phyloP scores from a whole-genome alignment of 768 basidiomycete species.

The Trametes meyenii region DNA sequence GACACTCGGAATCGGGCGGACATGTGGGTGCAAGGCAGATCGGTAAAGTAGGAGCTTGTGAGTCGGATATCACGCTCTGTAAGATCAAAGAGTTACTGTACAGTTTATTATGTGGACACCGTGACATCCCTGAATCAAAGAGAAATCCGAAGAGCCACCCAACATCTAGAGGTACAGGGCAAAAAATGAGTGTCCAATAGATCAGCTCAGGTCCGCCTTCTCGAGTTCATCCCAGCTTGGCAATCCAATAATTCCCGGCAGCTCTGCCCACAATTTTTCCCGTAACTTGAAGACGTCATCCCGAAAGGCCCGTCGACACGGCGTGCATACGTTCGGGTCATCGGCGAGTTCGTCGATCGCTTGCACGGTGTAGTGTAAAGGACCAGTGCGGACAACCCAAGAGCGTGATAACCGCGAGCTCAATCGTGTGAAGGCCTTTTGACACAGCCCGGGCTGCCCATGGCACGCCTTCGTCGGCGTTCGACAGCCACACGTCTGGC shows the following conservation, averaged over 20 bases:
- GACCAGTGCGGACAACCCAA: constrained; percentile 54
- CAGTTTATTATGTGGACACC: neutral
- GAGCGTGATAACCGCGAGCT: constrained; percentile 47
- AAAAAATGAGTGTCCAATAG: neutral
- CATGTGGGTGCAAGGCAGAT: constrained; percentile 79
- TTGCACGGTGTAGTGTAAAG: constrained; percentile 56
- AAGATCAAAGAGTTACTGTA: neutral
- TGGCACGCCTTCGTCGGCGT: neutral
- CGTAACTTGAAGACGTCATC: constrained; percentile 44
- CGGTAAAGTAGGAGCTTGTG: neutral
- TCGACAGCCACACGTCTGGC: constrained; percentile 41
- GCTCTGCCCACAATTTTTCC: constrained; percentile 47
- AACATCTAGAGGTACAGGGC: neutral
- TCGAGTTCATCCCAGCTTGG: constrained; percentile 50
- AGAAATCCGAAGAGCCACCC: neutral
- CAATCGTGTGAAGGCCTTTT: constrained; percentile 46
- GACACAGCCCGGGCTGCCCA: constrained; percentile 36
- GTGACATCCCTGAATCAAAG: neutral
- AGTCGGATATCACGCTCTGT: too few relatives aligned
- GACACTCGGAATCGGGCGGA: constrained; percentile 62
- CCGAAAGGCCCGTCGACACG: constrained; percentile 47
- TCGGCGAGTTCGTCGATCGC: constrained; percentile 38
- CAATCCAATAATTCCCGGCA: constrained; percentile 49
- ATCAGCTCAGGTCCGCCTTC: constrained; percentile 32
- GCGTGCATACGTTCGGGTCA: constrained; percentile 45